phyloP scores from a whole-genome alignment of 1,284 basidiomycete genomes.

The Malassezia obtusa region DNA sequence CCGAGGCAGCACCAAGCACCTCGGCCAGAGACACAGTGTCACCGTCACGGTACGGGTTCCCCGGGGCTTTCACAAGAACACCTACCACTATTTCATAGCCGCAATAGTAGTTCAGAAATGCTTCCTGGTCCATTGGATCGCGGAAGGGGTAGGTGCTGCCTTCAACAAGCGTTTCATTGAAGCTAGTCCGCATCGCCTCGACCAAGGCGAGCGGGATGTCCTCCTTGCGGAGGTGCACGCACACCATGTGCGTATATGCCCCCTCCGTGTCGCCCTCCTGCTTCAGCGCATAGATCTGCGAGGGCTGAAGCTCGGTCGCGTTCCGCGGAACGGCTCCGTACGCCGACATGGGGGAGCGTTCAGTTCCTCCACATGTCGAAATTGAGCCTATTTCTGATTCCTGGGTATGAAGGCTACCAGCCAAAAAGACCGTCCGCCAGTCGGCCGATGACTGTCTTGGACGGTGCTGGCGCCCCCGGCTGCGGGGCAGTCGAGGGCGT shows the following conservation, averaged over 20 bases:
- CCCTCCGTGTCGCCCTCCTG: neutral
- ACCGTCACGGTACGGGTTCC: conserved; percentile 14
- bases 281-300: neutral
- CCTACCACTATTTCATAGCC: conserved; percentile 66
- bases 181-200: neutral
- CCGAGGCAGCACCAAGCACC: conserved; percentile 32
- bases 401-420: conserved; percentile 18
- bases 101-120: conserved; percentile 66
- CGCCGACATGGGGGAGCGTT: neutral
- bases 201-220: neutral
- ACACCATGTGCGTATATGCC: neutral
- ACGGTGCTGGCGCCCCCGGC: conserved; percentile 7
- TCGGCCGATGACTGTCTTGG: conserved; percentile 18
- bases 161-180: conserved; percentile 53
- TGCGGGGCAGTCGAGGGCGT: neutral
- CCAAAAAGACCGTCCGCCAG: conserved; percentile 39
- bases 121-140: conserved; percentile 53
- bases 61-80: conserved; percentile 49
- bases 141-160: conserved; percentile 79
- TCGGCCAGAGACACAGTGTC: neutral
- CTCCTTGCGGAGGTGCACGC: neutral
- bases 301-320: neutral
- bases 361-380: neutral
- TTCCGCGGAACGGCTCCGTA: neutral
- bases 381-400: neutral